Base-by-base conservation (phyloP, 305 asterid species). In the Solanum hybrid region DNA sequence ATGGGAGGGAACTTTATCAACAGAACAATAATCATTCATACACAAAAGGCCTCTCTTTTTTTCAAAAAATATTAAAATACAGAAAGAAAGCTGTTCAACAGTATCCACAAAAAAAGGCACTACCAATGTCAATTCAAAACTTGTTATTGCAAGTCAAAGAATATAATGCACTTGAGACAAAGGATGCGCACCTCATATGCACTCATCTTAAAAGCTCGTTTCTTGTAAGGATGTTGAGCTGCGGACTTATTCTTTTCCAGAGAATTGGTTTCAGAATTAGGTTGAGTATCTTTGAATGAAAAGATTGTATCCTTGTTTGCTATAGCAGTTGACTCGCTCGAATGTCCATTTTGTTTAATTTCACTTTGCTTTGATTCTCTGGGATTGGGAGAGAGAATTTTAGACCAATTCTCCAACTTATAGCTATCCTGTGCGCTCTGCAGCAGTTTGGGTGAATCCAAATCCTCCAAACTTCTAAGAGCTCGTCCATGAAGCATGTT, bases 401-500 rank as follows among this genome's bases (percentile, higher is more conserved):
- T 89, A 79, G 93, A 88, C 91, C 81, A 89, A 60, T 91, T 91
- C 89, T 92, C 94, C 89, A 92, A 76, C 91, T 90, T 92, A 88
- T 87, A 90, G 85, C 86, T 91, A 92, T 90, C 92, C 26, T 38
- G 95, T 86, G 92, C 90, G 26, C 90, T 91, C 90, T 89, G 91
- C 86, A 90, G 90, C 90, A 94, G 90, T 93, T 92, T 94, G 38
- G 95, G 92, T 27, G 98, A 92, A 89, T 90, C 96, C 78, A 90
- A 89, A 91, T 91, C 91, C 91, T 94, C 98, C 89, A 92, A 89
- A 92, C 96, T 94, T 95, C 91, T 92, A 76, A 91, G 94, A 91
- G 95, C 94, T 88, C 91, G 93, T 90, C 96, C 98, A 71, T 89
- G 92, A 90, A 94, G 95, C 95, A 93, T 91, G 89, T 90, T 92